These are phyloP conservation scores for Neurospora terricola DNA, from an alignment of 495 filamentous ascomycete species.

Conservation along the genomic window DNA sequence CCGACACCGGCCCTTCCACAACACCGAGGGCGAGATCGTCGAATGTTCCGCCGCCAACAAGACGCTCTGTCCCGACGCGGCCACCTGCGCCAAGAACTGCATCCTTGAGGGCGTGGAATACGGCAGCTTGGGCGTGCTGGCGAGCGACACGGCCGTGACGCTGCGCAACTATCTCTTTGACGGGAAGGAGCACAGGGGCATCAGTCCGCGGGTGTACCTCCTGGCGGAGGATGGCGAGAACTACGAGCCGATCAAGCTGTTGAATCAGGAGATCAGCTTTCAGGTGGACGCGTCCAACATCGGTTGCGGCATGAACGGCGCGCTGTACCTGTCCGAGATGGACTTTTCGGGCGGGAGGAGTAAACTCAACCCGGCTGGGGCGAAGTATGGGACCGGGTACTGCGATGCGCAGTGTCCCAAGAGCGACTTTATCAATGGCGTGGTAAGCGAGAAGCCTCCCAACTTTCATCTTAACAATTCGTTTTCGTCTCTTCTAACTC, in stretches of 20 bases:
- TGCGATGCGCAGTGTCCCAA: constrained; percentile 58
- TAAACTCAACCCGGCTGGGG: constrained; percentile 49
- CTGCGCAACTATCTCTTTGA: constrained; percentile 35
- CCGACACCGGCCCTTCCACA: constrained; percentile 38
- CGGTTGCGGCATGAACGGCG: constrained; percentile 58
- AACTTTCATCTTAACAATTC: neutral
- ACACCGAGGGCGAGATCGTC: constrained; percentile 19
- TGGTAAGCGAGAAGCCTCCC: constrained; percentile 21
- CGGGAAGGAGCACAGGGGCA: constrained; percentile 13
- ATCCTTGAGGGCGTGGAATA: constrained; percentile 39
- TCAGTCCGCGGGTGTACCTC: constrained; percentile 52
- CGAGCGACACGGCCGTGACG: constrained; percentile 28
- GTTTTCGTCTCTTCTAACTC: neutral
- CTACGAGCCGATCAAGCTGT: constrained; percentile 50
- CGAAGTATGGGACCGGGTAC: constrained; percentile 58
- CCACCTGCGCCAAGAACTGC: constrained; percentile 42
- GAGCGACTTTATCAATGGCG: constrained; percentile 47
- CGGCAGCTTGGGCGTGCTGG: constrained; percentile 32
- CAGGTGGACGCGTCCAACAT: constrained; percentile 53
- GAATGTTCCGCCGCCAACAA: constrained; percentile 35
- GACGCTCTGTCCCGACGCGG: constrained; percentile 38
- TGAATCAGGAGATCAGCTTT: constrained; percentile 51
- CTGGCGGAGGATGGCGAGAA: constrained; percentile 42
- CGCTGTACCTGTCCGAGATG: constrained; percentile 60
- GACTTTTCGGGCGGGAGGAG: constrained; percentile 41